phyloP scores from a whole-genome alignment of 257 asterid genomes.

The Anisodus tanguticus region DNA sequence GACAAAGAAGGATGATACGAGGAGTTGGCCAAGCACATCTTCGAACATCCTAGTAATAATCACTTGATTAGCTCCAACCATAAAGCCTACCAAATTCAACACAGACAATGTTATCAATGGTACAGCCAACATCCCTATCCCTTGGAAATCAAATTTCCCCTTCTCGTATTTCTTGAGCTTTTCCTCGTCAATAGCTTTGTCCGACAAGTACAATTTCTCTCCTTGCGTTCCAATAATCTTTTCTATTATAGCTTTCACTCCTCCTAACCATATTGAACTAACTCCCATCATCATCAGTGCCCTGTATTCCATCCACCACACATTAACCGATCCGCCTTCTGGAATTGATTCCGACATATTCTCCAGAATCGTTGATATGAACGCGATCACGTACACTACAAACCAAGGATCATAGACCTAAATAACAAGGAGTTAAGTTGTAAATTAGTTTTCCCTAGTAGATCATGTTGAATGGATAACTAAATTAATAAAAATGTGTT shows the following conservation, averaged over 20 bases:
- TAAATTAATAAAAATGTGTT: too few species aligned
- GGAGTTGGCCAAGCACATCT: conserved; percentile 17
- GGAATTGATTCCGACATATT: conserved; percentile 28
- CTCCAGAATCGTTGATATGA: conserved; percentile 16
- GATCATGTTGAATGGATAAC: not conserved
- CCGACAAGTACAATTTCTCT: conserved; percentile 10
- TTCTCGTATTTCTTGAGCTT: conserved; percentile 25
- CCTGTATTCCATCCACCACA: conserved; percentile 29
- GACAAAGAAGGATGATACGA: conserved; percentile 27
- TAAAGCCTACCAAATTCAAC: conserved; percentile 1
- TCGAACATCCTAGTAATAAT: not conserved
- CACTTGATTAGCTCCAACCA: conserved; percentile 23
- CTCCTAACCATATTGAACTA: conserved; percentile 29
- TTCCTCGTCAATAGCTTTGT: conserved; percentile 25
- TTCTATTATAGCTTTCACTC: conserved; percentile 15
- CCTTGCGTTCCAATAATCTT: conserved; percentile 15
- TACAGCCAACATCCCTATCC: conserved; percentile 25
- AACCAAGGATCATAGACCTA: conserved; percentile 27
- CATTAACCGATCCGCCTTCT: conserved; percentile 20
- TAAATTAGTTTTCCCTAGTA: not conserved
- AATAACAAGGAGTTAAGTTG: not conserved
- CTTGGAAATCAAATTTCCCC: conserved; percentile 30
- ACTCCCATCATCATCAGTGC: conserved; percentile 30
- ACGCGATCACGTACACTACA: not conserved
- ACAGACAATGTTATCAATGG: not conserved